Conservation (phyloP, 768 basidiomycete genomes). For the Russula sp. region DNA sequence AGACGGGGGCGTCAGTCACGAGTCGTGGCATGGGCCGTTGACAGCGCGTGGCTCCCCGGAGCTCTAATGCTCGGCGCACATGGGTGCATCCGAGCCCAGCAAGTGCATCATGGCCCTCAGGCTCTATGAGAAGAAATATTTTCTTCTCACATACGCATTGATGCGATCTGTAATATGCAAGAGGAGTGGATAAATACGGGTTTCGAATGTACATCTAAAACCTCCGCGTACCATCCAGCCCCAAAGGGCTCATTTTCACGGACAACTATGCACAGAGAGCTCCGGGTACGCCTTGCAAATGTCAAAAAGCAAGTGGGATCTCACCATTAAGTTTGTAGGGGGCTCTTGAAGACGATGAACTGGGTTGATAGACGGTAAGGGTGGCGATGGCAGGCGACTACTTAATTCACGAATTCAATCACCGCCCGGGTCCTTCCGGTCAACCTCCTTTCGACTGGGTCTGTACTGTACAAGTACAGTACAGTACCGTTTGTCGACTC, state of each 20-base stretch:
- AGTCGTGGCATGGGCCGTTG: constrained; percentile 28
- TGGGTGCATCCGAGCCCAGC: constrained; percentile 37
- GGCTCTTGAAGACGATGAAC: constrained; percentile 1
- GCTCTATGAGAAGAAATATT: constrained; percentile 33
- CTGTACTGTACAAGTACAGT: too few relatives aligned
- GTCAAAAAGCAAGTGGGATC: not conserved
- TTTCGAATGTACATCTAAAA: constrained; percentile 22
- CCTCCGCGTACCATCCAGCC: constrained; percentile 30
- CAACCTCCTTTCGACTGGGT: too few relatives aligned
- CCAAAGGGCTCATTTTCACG: not conserved
- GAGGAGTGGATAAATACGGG: not conserved
- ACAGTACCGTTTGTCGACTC: too few relatives aligned
- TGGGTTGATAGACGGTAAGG: not conserved
- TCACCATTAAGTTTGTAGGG: constrained; percentile 8
- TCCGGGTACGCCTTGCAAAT: constrained; percentile 5
- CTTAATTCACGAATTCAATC: not conserved
- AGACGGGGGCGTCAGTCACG: constrained; percentile 55
- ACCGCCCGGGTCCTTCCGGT: not conserved
- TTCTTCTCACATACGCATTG: constrained; percentile 3
- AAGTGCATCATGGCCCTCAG: constrained; percentile 36
- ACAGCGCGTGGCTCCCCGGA: constrained; percentile 40
- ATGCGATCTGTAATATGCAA: not conserved
- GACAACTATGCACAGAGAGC: not conserved
- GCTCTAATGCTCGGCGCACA: constrained; percentile 38
- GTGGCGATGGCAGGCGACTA: too few relatives aligned